Base-by-base conservation (phyloP, 176 grass and related monocot species). In the Olyra latifolia region DNA sequence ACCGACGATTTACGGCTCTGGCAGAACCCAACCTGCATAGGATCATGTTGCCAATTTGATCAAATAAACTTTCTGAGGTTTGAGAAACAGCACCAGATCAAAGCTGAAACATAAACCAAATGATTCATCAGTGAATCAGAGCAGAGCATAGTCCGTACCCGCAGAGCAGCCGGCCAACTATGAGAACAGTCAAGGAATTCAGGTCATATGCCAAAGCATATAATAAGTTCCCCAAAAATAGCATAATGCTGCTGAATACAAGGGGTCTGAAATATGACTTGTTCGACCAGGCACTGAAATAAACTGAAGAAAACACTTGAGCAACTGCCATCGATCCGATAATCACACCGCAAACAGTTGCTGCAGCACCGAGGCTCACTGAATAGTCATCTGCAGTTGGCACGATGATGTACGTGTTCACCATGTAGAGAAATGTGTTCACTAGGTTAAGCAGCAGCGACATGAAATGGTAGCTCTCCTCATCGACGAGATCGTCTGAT, bases 261-360 rank as follows among this genome's bases (percentile, higher is more conserved):
- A 98, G 92, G 8, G 95, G 95, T 65, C 85, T 91, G 85, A 95
- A 98, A 66, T 98, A 98, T 2, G 92, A 94, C 43, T 66, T 95
- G 46, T 98, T 98, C 19, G 92, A 93, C 95, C 95, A 98, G 80
- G 92, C 85, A 86, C 95, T 98, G 39, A 98, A 95, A 62, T 98
- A 98, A 70, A 98, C 92, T n/a, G 95, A 98, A n/a, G 95, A 98
- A 82, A 98, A 98, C 54, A 95, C 76, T 74, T 98, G 95, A 38
- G 95, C 95, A 66, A 98, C 88, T 38, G 95, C 95, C 95, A 98
- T 98, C 0, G 95, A 94, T 57, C 95, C 95, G 12, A 98, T 94
- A 56, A 98, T 94, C 11, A 98, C 88, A 83, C 95, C 95, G 13
- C 95, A 98, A 41, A 93, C 95, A 30, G 95, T 98, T 4, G 95